These are phyloP conservation scores for Colletotrichum agaves DNA, from an alignment of 2,329 filamentous ascomycete genomes.

Conservation along the genomic window DNA sequence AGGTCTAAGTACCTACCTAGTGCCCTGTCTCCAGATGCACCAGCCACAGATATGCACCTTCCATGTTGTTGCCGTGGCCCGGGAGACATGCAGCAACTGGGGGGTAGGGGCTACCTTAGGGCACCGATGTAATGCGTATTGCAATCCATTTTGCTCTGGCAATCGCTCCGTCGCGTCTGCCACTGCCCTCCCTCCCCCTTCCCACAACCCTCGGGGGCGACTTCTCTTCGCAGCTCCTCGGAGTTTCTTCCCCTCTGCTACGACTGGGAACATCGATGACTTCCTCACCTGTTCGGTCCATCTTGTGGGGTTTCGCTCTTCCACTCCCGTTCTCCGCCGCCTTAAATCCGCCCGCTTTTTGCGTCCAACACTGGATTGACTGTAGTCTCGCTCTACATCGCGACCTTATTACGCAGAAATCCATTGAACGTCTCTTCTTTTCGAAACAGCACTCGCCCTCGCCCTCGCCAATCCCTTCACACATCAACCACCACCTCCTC, in stretches of 20 bases:
- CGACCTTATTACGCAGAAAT: too few species aligned
- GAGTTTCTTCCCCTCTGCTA: constrained; percentile 4
- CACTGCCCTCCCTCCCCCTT: background rate
- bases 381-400: background rate
- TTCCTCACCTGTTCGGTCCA: background rate
- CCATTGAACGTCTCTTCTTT: constrained; percentile 28
- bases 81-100: constrained; percentile 25
- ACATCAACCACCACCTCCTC: constrained; percentile 1
- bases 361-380: background rate
- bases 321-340: background rate
- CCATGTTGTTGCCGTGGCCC: constrained; percentile 27
- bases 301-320: constrained; percentile 1
- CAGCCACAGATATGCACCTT: constrained; percentile 33
- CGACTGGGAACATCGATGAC: background rate
- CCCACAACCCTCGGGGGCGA: too few species aligned
- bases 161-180: constrained; percentile 15
- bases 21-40: background rate
- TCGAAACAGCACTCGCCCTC: constrained; percentile 18
- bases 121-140: too few species aligned
- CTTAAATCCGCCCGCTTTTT: background rate
- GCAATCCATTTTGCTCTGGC: constrained; percentile 18
- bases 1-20: too few species aligned
- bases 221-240: background rate
- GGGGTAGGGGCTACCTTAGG: too few species aligned
- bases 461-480: constrained; percentile 10